These are phyloP conservation scores for Wickerhamiella nectarea DNA, from an alignment of 805 yeast genomes.

Conservation along the genomic window DNA sequence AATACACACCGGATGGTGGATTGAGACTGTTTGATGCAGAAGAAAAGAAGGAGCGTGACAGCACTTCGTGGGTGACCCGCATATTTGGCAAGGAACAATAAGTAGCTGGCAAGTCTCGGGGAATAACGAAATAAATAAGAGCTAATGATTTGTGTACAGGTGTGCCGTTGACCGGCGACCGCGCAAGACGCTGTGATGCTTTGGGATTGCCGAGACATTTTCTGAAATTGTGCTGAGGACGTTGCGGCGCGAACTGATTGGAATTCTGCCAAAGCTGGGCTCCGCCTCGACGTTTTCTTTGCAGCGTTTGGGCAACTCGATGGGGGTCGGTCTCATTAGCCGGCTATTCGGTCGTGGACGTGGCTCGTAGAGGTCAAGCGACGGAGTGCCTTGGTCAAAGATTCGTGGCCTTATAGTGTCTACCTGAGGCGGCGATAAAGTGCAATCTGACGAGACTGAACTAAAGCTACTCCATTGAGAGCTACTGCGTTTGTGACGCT, in stretches of 20 bases:
- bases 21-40: slow-evolving; percentile 32
- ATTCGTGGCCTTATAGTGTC: neutral
- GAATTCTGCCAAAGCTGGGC: slow-evolving; percentile 1
- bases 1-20: slow-evolving; percentile 33
- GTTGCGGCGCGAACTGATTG: slow-evolving; percentile 1
- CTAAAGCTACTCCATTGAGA: slow-evolving; percentile 1
- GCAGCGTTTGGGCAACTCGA: neutral
- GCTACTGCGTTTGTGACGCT: slow-evolving; percentile 1
- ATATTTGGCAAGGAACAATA: slow-evolving; percentile 32
- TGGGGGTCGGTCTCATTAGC: slow-evolving; percentile 4
- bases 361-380: neutral
- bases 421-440: neutral
- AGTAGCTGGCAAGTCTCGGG: too few relatives aligned
- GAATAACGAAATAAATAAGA: too few relatives aligned
- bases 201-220: neutral
- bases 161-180: neutral
- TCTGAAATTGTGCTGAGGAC: slow-evolving; percentile 1
- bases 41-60: slow-evolving; percentile 30
- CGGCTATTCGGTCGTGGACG: slow-evolving; percentile 4
- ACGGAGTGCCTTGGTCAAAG: slow-evolving; percentile 1
- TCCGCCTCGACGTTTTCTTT: slow-evolving; percentile 1
- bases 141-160: neutral
- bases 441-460: neutral
- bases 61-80: slow-evolving; percentile 29
- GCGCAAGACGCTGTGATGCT: neutral